A percentile compares a stretch with the other conserved stretches of the same genome.
Conservation (phyloP, 139 green algal genomes). For the Chlamydomonas sp. region DNA sequence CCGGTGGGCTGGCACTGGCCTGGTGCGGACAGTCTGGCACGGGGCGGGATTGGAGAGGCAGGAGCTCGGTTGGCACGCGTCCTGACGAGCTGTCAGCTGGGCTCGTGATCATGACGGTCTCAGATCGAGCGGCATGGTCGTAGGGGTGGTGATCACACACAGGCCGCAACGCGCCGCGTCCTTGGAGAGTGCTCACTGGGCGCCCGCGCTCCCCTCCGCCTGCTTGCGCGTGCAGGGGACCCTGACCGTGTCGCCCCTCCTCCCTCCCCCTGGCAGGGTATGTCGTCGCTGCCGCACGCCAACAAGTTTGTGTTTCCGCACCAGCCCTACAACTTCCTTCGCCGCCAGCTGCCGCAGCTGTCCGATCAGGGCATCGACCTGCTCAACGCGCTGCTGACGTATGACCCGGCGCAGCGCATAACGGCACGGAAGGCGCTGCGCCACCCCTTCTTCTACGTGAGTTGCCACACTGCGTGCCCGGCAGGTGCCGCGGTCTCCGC, state of each 20-base stretch:
- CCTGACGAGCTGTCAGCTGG: too few species aligned
- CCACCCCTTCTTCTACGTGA: conserved; percentile 67
- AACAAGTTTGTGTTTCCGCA: conserved; percentile 57
- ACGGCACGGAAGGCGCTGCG: conserved; percentile 59
- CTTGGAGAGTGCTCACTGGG: not conserved
- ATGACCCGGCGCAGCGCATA: conserved; percentile 61
- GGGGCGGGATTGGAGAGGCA: too few species aligned
- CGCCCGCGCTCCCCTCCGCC: not conserved
- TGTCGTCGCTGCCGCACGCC: conserved; percentile 48
- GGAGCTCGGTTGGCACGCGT: too few species aligned
- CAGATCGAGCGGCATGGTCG: too few species aligned
- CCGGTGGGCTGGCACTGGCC: too few species aligned
- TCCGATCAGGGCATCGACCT: conserved; percentile 58
- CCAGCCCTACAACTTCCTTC: conserved; percentile 81
- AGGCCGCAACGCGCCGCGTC: not conserved
- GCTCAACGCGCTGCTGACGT: conserved; percentile 69
- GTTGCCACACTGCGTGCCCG: too few species aligned
- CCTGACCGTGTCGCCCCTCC: not conserved
- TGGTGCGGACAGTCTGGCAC: too few species aligned
- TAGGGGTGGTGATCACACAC: not conserved
- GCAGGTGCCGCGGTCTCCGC: too few species aligned
- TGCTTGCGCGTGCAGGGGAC: not conserved
- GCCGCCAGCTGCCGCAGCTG: conserved; percentile 52
- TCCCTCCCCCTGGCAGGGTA: conserved; percentile 39
- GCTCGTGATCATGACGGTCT: too few species aligned